Evolutionary conservation across 106 monocot genomes (phyloP).

Genomic region (Dendrobium officinale): DNA sequence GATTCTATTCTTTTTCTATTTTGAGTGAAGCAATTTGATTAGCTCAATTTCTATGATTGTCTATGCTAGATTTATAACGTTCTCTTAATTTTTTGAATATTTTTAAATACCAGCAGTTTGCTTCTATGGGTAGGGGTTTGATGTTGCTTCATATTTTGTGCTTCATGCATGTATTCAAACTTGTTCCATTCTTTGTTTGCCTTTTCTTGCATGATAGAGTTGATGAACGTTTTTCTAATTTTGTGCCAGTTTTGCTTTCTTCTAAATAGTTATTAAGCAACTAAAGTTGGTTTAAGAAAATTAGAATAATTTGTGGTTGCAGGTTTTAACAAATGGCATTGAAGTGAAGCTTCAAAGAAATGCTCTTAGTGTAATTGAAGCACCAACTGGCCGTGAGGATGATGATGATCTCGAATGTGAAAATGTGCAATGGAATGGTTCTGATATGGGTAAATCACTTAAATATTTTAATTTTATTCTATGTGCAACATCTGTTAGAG

Average conservation of each 20-base stretch:
- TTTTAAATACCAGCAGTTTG: background rate
- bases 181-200: background rate
- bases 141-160: background rate
- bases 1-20: background rate
- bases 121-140: background rate
- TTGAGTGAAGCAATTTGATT: background rate
- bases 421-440: conserved; percentile 33
- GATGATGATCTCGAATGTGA: conserved; percentile 42
- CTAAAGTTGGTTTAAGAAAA: background rate
- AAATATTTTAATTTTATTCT: background rate
- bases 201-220: background rate
- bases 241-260: background rate
- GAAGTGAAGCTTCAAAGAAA: conserved; percentile 51
- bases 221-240: background rate
- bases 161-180: background rate
- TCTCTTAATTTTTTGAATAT: no score
- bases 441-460: conserved; percentile 26
- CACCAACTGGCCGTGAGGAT: conserved; percentile 34
- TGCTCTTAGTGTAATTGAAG: conserved; percentile 46
- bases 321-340: conserved; percentile 46
- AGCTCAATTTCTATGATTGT: background rate
- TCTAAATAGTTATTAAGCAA: background rate
- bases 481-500: background rate
- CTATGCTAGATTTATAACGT: background rate
- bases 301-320: background rate